phyloP scores from a whole-genome alignment of 139 green algal genomes.

The Nannochloris sp. region DNA sequence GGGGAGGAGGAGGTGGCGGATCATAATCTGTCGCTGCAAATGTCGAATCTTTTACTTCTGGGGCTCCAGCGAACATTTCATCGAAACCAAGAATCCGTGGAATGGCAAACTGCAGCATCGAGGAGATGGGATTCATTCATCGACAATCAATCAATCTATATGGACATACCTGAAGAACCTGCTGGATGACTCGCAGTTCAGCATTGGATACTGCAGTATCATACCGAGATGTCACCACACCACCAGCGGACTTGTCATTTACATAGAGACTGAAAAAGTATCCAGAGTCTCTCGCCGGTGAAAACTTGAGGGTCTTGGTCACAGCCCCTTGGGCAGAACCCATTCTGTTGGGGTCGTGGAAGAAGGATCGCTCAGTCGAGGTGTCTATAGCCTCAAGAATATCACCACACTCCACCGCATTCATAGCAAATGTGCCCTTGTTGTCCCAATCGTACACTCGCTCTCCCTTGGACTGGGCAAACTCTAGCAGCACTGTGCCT shows the following conservation, averaged over 20 bases:
- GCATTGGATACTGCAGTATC: constrained; percentile 10
- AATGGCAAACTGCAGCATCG: constrained; percentile 19
- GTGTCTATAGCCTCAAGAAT: constrained; percentile 16
- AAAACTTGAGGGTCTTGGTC: constrained; percentile 1
- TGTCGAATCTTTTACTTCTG: constrained; percentile 2
- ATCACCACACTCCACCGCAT: constrained; percentile 22
- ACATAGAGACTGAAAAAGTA: constrained; percentile 21
- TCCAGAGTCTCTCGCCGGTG: constrained; percentile 8
- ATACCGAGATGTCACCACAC: background rate
- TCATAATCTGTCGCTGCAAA: background rate
- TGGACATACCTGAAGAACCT: constrained; percentile 11
- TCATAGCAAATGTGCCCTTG: constrained; percentile 26
- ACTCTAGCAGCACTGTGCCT: constrained; percentile 31
- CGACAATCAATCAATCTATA: no score
- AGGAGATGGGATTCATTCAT: no score
- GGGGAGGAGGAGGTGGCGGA: background rate
- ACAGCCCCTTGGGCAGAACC: background rate
- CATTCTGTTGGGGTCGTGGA: constrained; percentile 31
- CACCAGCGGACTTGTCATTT: constrained; percentile 4
- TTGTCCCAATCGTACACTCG: constrained; percentile 26
- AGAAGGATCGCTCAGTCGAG: constrained; percentile 1
- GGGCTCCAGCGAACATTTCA: constrained; percentile 21
- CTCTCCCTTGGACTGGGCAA: constrained; percentile 20
- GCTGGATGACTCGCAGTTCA: constrained; percentile 20
- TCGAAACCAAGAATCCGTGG: constrained; percentile 29